A percentile compares a stretch with the other conserved stretches of the same genome.
Evolutionary conservation across 2,329 filamentous ascomycete species (phyloP).

Genomic region (Trichoderma aggressivum): DNA sequence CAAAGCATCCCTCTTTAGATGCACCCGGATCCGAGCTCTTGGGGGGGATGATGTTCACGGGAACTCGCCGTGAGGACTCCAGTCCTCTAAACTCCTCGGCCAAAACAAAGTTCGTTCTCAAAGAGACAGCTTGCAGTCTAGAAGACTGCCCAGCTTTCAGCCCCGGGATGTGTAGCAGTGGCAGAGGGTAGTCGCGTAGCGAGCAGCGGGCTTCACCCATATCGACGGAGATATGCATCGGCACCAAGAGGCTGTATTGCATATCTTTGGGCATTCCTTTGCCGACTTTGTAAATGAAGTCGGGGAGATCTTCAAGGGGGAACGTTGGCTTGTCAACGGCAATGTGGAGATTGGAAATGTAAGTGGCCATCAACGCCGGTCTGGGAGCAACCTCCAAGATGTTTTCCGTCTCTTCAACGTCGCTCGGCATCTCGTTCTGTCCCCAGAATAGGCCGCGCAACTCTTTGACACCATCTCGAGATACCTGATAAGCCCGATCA

Average conservation of each 20-base stretch:
- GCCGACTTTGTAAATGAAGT: conserved; percentile 84
- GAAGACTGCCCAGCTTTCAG: conserved; percentile 77
- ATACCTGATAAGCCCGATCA: conserved; percentile 66
- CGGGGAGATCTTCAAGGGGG: conserved; percentile 72
- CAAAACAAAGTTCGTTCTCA: conserved; percentile 90
- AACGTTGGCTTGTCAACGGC: conserved; percentile 91
- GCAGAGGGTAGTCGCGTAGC: conserved; percentile 88
- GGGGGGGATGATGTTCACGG: conserved; percentile 80
- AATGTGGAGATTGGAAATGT: conserved; percentile 82
- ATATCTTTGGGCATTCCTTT: conserved; percentile 94
- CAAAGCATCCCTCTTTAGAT: conserved; percentile 63
- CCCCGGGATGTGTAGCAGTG: conserved; percentile 83
- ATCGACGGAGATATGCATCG: conserved; percentile 82
- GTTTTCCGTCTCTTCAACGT: conserved; percentile 76
- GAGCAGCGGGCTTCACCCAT: conserved; percentile 88
- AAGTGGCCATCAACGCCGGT: conserved; percentile 75
- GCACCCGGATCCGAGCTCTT: conserved; percentile 51
- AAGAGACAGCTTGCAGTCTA: conserved; percentile 73
- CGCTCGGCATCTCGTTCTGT: conserved; percentile 73
- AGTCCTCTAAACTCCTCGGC: conserved; percentile 85
- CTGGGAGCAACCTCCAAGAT: conserved; percentile 83
- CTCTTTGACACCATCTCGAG: conserved; percentile 72
- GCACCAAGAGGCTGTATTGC: conserved; percentile 83
- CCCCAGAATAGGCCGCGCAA: conserved; percentile 80
- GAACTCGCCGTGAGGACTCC: conserved; percentile 75